Conservation (phyloP, 179 eudicot species). For the Beta lomatogona region DNA sequence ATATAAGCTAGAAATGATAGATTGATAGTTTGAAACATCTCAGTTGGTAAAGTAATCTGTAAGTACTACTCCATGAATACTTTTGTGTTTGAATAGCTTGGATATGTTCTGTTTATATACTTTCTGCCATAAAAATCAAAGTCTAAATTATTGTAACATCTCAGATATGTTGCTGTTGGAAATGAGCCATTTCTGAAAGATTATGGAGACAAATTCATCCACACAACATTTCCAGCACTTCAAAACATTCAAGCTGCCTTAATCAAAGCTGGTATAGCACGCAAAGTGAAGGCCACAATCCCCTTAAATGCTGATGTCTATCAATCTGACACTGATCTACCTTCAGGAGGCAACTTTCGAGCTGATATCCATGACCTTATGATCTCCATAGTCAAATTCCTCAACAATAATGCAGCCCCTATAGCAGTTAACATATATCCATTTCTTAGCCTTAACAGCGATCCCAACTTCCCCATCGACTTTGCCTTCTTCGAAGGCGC, state of each 20-base stretch:
- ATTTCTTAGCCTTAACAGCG: constrained; percentile 82
- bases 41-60: no score
- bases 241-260: constrained; percentile 89
- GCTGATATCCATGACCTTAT: constrained; percentile 70
- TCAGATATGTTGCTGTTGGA: constrained; percentile 92
- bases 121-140: background rate
- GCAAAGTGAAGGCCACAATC: constrained; percentile 72
- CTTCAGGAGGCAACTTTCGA: constrained; percentile 86
- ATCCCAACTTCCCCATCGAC: constrained; percentile 84
- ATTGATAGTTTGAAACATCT: no score
- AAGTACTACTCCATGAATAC: no score
- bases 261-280: constrained; percentile 85
- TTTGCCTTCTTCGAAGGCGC: constrained; percentile 83
- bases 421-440: constrained; percentile 88
- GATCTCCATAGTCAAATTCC: constrained; percentile 66
- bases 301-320: constrained; percentile 96
- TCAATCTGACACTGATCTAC: constrained; percentile 51
- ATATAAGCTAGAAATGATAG: background rate
- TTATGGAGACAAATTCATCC: constrained; percentile 51
- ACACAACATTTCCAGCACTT: constrained; percentile 75
- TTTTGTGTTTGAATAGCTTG: no score
- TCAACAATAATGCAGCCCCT: constrained; percentile 59
- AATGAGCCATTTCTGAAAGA: constrained; percentile 91
- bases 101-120: background rate
- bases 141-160: background rate